Evolutionary conservation across 176 grass and related monocot species (phyloP), one percentile per base, ranked within the genome.

Genomic region (Phoenix dactylifera): DNA sequence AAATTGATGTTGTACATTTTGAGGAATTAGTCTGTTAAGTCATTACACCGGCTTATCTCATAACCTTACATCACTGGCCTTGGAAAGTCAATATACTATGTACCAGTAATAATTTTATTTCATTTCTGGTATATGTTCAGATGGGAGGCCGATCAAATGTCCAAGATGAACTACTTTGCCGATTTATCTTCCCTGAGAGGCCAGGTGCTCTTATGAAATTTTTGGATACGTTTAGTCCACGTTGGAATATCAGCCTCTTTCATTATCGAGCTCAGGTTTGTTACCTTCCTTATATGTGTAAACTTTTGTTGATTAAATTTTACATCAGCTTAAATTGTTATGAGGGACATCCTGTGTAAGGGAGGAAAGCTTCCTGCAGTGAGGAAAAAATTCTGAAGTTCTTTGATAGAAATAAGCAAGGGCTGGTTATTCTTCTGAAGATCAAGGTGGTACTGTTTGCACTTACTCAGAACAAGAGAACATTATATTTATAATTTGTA

Each of bases 201-300:
- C 93, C 93, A 6, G 93, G 93, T 51, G 51, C 93, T 64, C 79
- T 98, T 22, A 88, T 90, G 60, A 83, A 89, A 24, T 92, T 98
- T 70, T 81, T 98, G 76, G 93, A 98, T 39, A 64, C 76, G 4
- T 76, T 86, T 5, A 89, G 93, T 64, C 93, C 93, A 16, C 76
- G 87, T 26, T 98, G 93, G 93, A 92, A 98, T 51, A 98, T 98
- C 64, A 98, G 93, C 72, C 77, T 92, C 66, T 98, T 98, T 71
- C 88, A 98, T 77, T 92, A 92, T 71, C 88, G 88, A 75, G 79
- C 82, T 62, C 88, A 92, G 79, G 93, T 98, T 66, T 63, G 44
- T 57, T 6, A 72, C 35, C 1, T 24, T 16, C 29, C 58, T 44
- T 12, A 39, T 39, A 0, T 12, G 35, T 39, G 35, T 39, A 12